These are phyloP conservation scores for Multifurca ochricompacta DNA, from an alignment of 768 basidiomycete species.

Conservation along the genomic window DNA sequence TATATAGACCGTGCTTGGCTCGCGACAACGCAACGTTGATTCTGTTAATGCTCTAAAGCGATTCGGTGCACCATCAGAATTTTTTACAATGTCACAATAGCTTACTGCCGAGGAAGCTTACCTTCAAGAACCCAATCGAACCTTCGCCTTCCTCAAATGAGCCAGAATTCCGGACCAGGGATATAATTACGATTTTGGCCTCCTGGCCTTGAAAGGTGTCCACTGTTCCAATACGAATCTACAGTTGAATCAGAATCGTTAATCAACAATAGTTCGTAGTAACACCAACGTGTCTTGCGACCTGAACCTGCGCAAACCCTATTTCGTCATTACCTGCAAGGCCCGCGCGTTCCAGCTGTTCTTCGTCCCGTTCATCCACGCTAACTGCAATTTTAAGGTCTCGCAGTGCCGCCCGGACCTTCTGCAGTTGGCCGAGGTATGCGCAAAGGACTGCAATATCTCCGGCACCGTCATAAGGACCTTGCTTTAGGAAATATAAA, in stretches of 20 bases:
- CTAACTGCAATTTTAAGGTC: conserved; percentile 45
- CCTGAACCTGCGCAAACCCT: conserved; percentile 39
- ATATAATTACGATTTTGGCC: conserved; percentile 62
- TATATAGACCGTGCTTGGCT: conserved; percentile 63
- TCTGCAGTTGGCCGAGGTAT: conserved; percentile 41
- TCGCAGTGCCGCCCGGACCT: conserved; percentile 35
- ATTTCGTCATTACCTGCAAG: conserved; percentile 31
- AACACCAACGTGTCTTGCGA: conserved; percentile 41
- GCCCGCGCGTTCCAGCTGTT: conserved; percentile 45
- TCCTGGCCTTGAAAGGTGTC: conserved; percentile 76
- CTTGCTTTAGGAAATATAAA: conserved; percentile 44
- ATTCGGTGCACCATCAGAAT: conserved; percentile 25
- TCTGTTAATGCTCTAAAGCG: conserved; percentile 25
- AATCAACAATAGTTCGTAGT: not conserved
- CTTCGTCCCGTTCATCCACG: conserved; percentile 61
- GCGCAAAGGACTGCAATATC: conserved; percentile 48
- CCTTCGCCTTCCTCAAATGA: conserved; percentile 29
- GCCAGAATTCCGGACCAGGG: conserved; percentile 64
- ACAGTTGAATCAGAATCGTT: not conserved
- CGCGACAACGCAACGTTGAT: conserved; percentile 59
- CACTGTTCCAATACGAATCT: conserved; percentile 65
- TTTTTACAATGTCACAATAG: not conserved
- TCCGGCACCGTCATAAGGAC: conserved; percentile 36
- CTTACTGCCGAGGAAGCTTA: conserved; percentile 23
- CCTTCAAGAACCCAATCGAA: conserved; percentile 67